A percentile compares a stretch with the other conserved stretches of the same genome.
These are phyloP conservation scores for Candida alai DNA, from an alignment of 805 yeast species.

Conservation along the genomic window DNA sequence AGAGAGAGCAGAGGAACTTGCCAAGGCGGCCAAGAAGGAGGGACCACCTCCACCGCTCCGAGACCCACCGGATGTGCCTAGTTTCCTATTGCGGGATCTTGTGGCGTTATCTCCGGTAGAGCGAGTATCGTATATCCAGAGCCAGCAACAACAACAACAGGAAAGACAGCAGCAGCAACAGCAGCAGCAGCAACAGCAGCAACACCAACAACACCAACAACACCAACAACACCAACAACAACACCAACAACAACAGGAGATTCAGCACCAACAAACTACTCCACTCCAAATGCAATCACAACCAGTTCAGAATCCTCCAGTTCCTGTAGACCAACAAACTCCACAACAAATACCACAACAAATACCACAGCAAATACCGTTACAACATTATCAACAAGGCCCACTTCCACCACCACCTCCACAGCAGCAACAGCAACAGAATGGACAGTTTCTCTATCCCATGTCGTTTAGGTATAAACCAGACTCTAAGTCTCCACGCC, in stretches of 20 bases:
- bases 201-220: constrained; percentile 18
- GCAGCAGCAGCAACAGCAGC: constrained; percentile 9
- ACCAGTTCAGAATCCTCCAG: constrained; percentile 9
- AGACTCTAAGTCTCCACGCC: constrained; percentile 3
- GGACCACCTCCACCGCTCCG: constrained; percentile 43
- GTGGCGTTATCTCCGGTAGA: constrained; percentile 41
- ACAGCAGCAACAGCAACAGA: constrained; percentile 6
- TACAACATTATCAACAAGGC: constrained; percentile 3
- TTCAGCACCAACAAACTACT: constrained; percentile 11
- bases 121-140: constrained; percentile 34
- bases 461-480: not conserved
- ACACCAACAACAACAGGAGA: constrained; percentile 11
- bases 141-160: constrained; percentile 25
- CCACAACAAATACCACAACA: too few relatives aligned
- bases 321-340: constrained; percentile 8
- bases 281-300: constrained; percentile 10
- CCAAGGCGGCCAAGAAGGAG: constrained; percentile 40
- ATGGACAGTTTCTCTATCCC: constrained; percentile 3
- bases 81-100: constrained; percentile 36
- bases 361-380: constrained; percentile 7
- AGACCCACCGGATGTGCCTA: constrained; percentile 48
- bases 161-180: constrained; percentile 14
- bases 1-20: constrained; percentile 39
- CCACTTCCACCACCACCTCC: constrained; percentile 7
- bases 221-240: constrained; percentile 12